Percentiles rank a stretch among this genome's conserved stretches.
Evolutionary conservation across 768 basidiomycete species (phyloP).

Genomic region (Tubosaeta brunneosetosa): DNA sequence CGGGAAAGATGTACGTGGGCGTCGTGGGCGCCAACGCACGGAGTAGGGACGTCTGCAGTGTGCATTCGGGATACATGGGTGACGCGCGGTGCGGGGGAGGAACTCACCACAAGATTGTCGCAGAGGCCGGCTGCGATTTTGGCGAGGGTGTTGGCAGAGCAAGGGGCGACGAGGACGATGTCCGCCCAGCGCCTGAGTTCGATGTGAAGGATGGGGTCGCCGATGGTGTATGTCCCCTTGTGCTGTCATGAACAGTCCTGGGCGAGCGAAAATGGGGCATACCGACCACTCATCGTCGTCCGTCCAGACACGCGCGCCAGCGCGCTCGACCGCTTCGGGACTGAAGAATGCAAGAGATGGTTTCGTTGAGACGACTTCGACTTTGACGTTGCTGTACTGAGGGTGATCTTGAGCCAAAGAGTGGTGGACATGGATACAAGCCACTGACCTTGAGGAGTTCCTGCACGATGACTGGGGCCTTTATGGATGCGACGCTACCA

Average conservation of each 20-base stretch:
- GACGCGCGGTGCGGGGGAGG: not conserved
- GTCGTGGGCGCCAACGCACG: slow-evolving; percentile 81
- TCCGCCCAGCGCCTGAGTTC: slow-evolving; percentile 95
- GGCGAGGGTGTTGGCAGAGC: slow-evolving; percentile 93
- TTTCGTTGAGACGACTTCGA: slow-evolving; percentile 83
- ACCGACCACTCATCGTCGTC: slow-evolving; percentile 95
- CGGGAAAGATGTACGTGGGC: slow-evolving; percentile 88
- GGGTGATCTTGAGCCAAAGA: not conserved
- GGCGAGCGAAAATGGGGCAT: slow-evolving; percentile 24
- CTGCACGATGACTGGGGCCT: slow-evolving; percentile 84
- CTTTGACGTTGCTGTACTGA: slow-evolving; percentile 69
- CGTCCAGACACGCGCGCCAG: slow-evolving; percentile 71
- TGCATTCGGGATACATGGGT: too few species aligned
- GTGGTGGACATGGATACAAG: not conserved
- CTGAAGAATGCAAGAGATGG: slow-evolving; percentile 75
- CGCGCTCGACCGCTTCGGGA: slow-evolving; percentile 42
- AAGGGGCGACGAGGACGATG: slow-evolving; percentile 90
- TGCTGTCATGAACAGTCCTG: not conserved
- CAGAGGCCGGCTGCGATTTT: slow-evolving; percentile 88
- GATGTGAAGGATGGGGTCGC: slow-evolving; percentile 94
- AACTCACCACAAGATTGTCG: slow-evolving; percentile 77
- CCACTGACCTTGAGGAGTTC: slow-evolving; percentile 63
- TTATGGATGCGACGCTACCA: slow-evolving; percentile 95
- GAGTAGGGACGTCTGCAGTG: slow-evolving; percentile 64
- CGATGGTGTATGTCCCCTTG: slow-evolving; percentile 69